Evolutionary conservation across 1,139 yeast species (phyloP), one percentile per base, ranked within the genome.

Genomic region (Blastobotrys petasosporus): DNA sequence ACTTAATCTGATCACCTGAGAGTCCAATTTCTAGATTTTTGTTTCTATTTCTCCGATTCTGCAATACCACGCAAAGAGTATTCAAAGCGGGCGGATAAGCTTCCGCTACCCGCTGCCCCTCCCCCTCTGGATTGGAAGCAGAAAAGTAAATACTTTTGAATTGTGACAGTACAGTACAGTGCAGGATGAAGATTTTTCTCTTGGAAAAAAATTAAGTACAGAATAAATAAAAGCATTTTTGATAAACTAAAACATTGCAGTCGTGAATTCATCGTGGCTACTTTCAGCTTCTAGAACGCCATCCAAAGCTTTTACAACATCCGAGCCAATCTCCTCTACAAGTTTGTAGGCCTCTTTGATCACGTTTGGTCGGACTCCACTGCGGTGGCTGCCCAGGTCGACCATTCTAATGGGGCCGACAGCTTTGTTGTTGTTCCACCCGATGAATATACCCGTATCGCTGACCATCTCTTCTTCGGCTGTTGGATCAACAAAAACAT

Each of bases 401-500:
- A 60, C 44, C 39, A 51, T 52, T 35, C 61, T 51, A 8, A 67
- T 67, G 10, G 80, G 77, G 41, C 80, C 66, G 4, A 60, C 77
- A 2, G 85, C 79, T 50, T 74, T 71, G 16, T 80, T 79, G 48
- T 80, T 68, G 46, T 77, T 75, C 78, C 83, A 88, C 33, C 92
- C 80, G 7, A 86, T 63, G 41, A 87, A 68, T 15, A 90, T 54
- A 0, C 95, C 95, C 52, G 85, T 84, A 55, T 88, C 95, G 50
- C 90, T 74, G 1, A 88, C 95, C 52, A 81, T 85, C 59, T 85
- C 90, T 64, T 90, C 98, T 51, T 82, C 86, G 16, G 77, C 67
- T 1, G 94, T 81, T 0, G 97, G 97, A 60, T 90, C 98, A 13
- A 80, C 64, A 38, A 88, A 72, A 4, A 83, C 73, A 52, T 78